Evolutionary conservation across 108 stramenopile genomes (phyloP).

Genomic region (Licmophora abbreviata): DNA sequence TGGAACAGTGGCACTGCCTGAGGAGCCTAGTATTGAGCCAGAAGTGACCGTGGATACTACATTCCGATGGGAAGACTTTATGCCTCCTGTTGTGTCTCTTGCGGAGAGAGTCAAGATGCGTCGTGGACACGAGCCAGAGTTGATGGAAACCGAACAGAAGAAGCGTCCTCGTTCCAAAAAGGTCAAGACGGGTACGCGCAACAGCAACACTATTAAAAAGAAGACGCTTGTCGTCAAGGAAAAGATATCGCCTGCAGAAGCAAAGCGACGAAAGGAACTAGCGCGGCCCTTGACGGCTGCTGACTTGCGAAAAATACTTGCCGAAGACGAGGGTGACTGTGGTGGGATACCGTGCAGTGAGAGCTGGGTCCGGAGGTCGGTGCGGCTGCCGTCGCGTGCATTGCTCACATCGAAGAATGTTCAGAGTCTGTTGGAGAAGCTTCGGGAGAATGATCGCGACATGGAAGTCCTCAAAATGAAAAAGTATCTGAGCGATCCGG

Average conservation of each 20-base stretch:
- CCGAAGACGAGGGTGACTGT: slow-evolving; percentile 30
- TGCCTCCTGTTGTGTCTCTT: too few species aligned
- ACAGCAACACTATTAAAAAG: too few species aligned
- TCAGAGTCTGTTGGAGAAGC: slow-evolving; percentile 55
- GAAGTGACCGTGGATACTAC: too few species aligned
- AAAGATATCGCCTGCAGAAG: slow-evolving; percentile 20
- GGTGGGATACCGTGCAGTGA: slow-evolving; percentile 1
- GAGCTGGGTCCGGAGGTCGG: slow-evolving; percentile 75
- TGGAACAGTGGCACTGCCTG: too few species aligned
- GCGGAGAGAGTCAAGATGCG: too few species aligned
- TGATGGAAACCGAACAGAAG: too few species aligned
- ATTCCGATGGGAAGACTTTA: too few species aligned
- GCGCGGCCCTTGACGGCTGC: slow-evolving; percentile 32
- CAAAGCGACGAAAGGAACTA: slow-evolving; percentile 27
- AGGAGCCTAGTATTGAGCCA: too few species aligned
- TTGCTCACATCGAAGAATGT: slow-evolving; percentile 52
- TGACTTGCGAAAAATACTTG: slow-evolving; percentile 38
- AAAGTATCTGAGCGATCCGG: slow-evolving; percentile 77
- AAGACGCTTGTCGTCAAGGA: neutral
- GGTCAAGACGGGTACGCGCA: too few species aligned
- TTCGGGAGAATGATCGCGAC: slow-evolving; percentile 65
- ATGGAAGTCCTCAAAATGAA: slow-evolving; percentile 92
- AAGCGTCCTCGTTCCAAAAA: neutral
- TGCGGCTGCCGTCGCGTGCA: slow-evolving; percentile 65
- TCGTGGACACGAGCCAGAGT: too few species aligned